Evolutionary conservation across 306 rosid species (phyloP).

Genomic region (Sesbania bispinosa): DNA sequence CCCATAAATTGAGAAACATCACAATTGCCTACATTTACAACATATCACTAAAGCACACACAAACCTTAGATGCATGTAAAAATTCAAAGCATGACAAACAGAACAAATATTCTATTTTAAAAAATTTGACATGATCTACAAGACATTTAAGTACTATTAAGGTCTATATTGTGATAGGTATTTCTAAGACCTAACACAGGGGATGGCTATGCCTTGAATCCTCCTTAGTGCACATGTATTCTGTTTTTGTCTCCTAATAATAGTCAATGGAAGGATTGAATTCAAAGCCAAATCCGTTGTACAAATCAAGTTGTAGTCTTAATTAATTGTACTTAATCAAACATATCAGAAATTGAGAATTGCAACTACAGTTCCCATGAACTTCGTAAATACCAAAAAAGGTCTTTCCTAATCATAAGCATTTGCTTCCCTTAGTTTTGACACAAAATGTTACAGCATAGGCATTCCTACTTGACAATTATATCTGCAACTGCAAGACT

Average conservation of each 20-base stretch:
- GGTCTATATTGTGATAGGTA: not conserved
- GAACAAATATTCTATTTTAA: not conserved
- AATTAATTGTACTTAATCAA: not conserved
- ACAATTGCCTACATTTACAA: not conserved
- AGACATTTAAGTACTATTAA: not conserved
- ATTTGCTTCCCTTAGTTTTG: not conserved
- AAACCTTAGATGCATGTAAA: not conserved
- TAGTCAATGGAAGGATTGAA: not conserved
- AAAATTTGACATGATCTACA: not conserved
- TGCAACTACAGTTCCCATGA: not conserved
- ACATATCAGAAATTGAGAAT: not conserved
- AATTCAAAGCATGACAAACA: constrained; percentile 6
- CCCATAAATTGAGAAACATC: not conserved
- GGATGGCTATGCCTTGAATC: not conserved
- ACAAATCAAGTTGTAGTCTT: not conserved
- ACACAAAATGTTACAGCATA: not conserved
- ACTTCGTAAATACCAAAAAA: not conserved
- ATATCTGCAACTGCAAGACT: not conserved
- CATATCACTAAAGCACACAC: not conserved
- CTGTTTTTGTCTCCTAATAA: not conserved
- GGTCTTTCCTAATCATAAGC: not conserved
- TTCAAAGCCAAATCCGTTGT: not conserved
- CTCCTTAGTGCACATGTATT: not conserved
- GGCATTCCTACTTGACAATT: not conserved
- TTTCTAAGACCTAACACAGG: not conserved